Evolutionary conservation across 1,284 basidiomycete species (phyloP), one percentile per base, ranked within the genome.

Genomic region (Chondrostereum purpureum): DNA sequence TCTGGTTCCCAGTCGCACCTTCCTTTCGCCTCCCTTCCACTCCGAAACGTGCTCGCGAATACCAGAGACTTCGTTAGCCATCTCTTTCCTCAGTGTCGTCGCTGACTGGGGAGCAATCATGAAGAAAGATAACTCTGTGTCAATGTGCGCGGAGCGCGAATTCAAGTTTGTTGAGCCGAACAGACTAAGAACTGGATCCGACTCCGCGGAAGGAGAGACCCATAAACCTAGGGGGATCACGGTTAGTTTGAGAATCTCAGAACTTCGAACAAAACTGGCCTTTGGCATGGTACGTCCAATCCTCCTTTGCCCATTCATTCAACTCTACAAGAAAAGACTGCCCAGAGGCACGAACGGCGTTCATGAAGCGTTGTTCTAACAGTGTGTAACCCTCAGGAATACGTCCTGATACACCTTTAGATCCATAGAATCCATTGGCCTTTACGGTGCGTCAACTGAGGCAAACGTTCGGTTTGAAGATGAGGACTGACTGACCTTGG

Each of bases 211-310:
- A 8, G 81, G 79, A 1, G 88, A 84, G n/a, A 92, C 61, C 92
- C 92, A 94, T 37, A 94, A 80, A 33, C 92, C 92, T 93, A 14
- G 1, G 27, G 31, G 22, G n/a, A 19, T 18, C 52, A 20, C 21
- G 22, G 27, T 45, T 27, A 10, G 49, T 56, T 33, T 8, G 38
- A 42, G 13, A 16, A 1, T 20, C 8, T 11, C 19, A n/a, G 35
- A 38, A 23, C 36, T n/a, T n/a, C n/a, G n/a, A n/a, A n/a, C n/a
- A 45, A 40, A 20, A 17, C 4, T 17, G 47, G 53, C 94, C 95
- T 77, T 98, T 99, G 22, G 93, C 90, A 58, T 99, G 95, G 67
- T 99, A 99, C 0, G 95, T 99, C 96, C 96, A 99, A 0, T 86
- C 91, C n/a, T 75, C 66, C 52, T 78, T 80, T 57, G 81, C 78